Percentiles rank a stretch among this genome's conserved stretches.
phyloP scores from a whole-genome alignment of 2,329 filamentous ascomycete genomes.

The Penicillium brevicompactum region DNA sequence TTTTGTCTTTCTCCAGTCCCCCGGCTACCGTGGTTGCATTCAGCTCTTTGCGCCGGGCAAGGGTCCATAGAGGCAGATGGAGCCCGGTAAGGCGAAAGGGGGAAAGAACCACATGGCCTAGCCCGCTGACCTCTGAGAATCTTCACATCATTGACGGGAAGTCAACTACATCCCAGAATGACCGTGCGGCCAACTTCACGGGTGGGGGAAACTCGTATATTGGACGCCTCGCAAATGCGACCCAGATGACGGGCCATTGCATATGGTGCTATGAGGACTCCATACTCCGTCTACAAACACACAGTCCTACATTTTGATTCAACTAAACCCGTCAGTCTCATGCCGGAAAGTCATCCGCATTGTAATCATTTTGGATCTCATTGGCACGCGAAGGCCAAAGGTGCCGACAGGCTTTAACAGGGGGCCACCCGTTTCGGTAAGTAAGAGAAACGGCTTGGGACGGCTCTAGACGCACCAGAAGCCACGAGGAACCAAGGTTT shows the following conservation, averaged over 20 bases:
- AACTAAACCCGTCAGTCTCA: neutral
- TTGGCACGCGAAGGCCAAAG: neutral
- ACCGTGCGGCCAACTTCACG: constrained; percentile 8
- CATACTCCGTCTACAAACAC: neutral
- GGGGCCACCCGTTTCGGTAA: neutral
- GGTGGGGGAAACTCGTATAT: constrained; percentile 17
- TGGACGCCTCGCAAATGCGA: constrained; percentile 16
- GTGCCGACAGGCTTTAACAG: neutral
- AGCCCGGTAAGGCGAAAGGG: neutral
- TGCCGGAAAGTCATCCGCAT: constrained; percentile 7
- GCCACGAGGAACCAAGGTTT: constrained; percentile 15
- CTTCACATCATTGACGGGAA: constrained; percentile 5
- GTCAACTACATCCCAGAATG: constrained; percentile 10
- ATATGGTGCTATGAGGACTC: neutral
- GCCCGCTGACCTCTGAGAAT: constrained; percentile 6
- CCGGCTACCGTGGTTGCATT: neutral
- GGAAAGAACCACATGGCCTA: neutral
- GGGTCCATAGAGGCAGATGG: too few species aligned
- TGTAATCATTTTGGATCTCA: neutral
- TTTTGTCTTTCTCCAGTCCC: neutral
- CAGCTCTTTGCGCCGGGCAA: neutral
- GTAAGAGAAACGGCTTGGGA: constrained; percentile 2
- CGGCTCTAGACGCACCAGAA: neutral
- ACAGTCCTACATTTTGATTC: neutral
- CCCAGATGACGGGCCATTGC: constrained; percentile 5